These are phyloP conservation scores for Malus domestica DNA, from an alignment of 306 rosid species.

Conservation along the genomic window ASM211411v1 NC_041801.1:1719501-1720000, in stretches of 20 bases:
- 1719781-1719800: background rate
- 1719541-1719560: background rate
- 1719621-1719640: background rate
- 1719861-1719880: slow-evolving; percentile 85
- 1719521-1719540: background rate
- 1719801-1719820: slow-evolving; percentile 39
- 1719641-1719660: background rate
- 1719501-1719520: background rate
- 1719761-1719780: background rate
- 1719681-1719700: slow-evolving; percentile 39
- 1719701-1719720: slow-evolving; percentile 47
- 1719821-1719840: slow-evolving; percentile 80
- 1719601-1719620: background rate
- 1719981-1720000: background rate
- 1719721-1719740: slow-evolving; percentile 21
- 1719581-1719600: background rate
- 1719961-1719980: background rate
- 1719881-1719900: slow-evolving; percentile 60
- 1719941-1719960: slow-evolving; percentile 88
- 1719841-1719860: slow-evolving; percentile 86
- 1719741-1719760: background rate
- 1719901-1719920: slow-evolving; percentile 54
- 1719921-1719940: slow-evolving; percentile 83
- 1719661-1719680: slow-evolving; percentile 14
- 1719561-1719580: background rate